A percentile compares a stretch with the other conserved stretches of the same genome.
These are phyloP conservation scores for Rugosomyces carneus DNA, from an alignment of 1,284 basidiomycete genomes.

Conservation along the genomic window DNA sequence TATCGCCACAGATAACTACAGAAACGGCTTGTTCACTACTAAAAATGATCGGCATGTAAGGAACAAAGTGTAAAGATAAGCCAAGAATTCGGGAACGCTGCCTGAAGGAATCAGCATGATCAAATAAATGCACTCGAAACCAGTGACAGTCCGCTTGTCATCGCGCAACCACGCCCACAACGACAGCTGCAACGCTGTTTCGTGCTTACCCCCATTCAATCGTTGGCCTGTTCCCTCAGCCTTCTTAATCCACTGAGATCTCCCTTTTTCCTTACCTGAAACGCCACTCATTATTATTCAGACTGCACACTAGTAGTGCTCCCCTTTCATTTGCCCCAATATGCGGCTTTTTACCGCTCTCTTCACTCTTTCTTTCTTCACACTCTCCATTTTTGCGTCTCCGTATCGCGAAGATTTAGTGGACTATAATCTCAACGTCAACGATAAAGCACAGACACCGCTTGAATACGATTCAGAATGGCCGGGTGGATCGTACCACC, in stretches of 20 bases:
- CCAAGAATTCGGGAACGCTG: not conserved
- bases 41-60: not conserved
- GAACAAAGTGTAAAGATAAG: not conserved
- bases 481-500: slow-evolving; percentile 62
- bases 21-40: not conserved
- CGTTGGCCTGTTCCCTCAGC: slow-evolving; percentile 5
- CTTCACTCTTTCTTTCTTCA: slow-evolving; percentile 23
- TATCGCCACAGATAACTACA: not conserved
- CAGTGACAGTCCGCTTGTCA: slow-evolving; percentile 1
- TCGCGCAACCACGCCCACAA: slow-evolving; percentile 2
- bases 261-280: slow-evolving; percentile 5
- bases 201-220: slow-evolving; percentile 11
- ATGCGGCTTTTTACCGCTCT: slow-evolving; percentile 34
- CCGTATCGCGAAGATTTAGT: slow-evolving; percentile 74
- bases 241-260: slow-evolving; percentile 15
- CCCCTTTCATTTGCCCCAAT: slow-evolving; percentile 11
- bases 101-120: slow-evolving; percentile 6
- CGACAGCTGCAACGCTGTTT: not conserved
- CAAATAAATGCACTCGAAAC: slow-evolving; percentile 3
- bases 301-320: not conserved
- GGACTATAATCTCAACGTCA: slow-evolving; percentile 82
- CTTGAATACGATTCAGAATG: slow-evolving; percentile 65
- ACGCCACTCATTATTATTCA: not conserved
- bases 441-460: slow-evolving; percentile 65
- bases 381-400: slow-evolving; percentile 37